Percentiles rank a stretch among this genome's conserved stretches.
phyloP scores from a whole-genome alignment of 2,329 filamentous ascomycete species.

The Aspergillus novofumigatus region DNA sequence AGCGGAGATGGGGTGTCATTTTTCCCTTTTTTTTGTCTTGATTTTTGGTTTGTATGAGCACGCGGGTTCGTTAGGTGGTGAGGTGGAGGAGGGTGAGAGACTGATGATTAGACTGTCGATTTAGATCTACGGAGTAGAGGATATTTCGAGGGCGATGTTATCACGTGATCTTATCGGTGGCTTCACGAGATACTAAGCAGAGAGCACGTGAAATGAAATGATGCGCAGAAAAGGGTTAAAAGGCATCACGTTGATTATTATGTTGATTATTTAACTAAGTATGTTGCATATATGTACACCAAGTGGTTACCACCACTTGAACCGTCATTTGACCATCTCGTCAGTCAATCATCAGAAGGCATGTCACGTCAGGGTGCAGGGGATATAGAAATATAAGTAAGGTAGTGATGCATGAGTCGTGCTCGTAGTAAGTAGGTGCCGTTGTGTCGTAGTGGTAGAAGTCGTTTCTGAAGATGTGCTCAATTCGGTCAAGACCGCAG shows the following conservation, averaged over 20 bases:
- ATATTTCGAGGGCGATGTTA: not conserved
- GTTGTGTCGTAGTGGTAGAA: not conserved
- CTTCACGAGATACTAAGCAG: too few relatives aligned
- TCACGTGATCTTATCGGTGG: not conserved
- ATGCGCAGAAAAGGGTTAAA: not conserved
- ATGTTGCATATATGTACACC: not conserved
- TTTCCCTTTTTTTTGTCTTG: constrained; percentile 11
- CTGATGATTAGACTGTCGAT: not conserved
- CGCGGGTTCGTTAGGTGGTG: not conserved
- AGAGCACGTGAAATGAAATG: too few relatives aligned
- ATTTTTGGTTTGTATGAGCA: not conserved
- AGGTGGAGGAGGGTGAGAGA: not conserved
- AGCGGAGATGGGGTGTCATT: constrained; percentile 50
- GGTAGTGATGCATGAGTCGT: not conserved
- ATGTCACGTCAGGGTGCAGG: not conserved
- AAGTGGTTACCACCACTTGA: not conserved
- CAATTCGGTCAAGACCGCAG: constrained; percentile 28
- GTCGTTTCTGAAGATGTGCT: not conserved
- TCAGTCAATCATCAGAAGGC: not conserved
- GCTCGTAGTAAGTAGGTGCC: not conserved
- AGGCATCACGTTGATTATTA: not conserved
- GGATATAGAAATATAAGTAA: not conserved
- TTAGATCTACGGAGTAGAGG: not conserved
- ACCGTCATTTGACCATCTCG: not conserved
- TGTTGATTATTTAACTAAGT: not conserved